These are phyloP conservation scores for Yamadazyma atlantica DNA, from an alignment of 1,139 yeast species.

Conservation along the genomic window DNA sequence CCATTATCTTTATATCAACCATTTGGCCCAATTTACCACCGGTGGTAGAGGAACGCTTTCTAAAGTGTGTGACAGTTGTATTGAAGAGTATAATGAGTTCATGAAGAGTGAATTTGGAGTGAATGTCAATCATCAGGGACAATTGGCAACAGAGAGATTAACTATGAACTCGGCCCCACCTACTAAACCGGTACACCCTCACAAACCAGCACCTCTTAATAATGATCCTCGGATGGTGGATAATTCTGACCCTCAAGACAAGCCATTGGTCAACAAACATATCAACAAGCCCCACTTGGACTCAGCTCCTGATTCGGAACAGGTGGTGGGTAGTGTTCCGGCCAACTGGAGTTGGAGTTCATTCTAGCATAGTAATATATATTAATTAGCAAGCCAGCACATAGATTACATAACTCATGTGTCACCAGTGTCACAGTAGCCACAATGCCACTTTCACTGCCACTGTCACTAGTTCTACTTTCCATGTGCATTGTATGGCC, in stretches of 20 bases:
- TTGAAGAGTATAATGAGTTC: constrained; percentile 62
- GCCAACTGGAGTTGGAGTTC: constrained; percentile 84
- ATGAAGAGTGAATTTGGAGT: constrained; percentile 42
- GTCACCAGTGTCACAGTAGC: no score
- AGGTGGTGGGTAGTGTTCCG: constrained; percentile 46
- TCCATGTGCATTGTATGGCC: no score
- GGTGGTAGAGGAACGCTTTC: constrained; percentile 74
- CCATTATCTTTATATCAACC: constrained; percentile 61
- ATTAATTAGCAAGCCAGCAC: no score
- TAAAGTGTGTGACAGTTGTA: constrained; percentile 78
- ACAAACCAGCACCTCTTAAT: not conserved
- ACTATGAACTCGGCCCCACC: no score
- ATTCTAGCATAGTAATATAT: constrained; percentile 30
- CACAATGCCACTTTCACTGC: no score
- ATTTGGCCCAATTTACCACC: constrained; percentile 68
- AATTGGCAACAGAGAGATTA: not conserved
- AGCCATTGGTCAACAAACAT: constrained; percentile 6
- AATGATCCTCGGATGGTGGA: no score
- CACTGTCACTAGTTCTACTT: no score
- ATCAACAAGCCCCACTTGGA: constrained; percentile 10
- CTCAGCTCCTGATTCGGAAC: constrained; percentile 4
- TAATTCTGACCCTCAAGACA: not conserved
- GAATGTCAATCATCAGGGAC: not conserved
- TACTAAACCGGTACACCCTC: no score
- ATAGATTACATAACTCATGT: no score